Evolutionary conservation across 2,329 filamentous ascomycete species (phyloP).

Genomic region (Cryphonectria parasitica): DNA sequence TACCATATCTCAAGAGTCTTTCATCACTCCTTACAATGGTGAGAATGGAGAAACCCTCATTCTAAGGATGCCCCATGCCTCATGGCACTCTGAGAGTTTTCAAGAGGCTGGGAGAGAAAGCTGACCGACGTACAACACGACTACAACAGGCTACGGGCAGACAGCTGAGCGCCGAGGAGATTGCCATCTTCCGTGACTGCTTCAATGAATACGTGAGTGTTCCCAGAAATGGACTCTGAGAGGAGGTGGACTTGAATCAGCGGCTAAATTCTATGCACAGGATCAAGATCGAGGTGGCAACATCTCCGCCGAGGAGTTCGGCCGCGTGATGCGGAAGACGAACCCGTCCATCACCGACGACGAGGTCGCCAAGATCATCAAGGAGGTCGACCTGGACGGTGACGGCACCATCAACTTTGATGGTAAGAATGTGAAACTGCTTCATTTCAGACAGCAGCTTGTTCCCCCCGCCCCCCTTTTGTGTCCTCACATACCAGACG

Average conservation of each 20-base stretch:
- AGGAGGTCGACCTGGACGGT: constrained; percentile 44
- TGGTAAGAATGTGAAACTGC: constrained; percentile 32
- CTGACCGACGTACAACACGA: neutral
- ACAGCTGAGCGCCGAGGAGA: constrained; percentile 27
- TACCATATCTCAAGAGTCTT: neutral
- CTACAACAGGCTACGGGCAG: constrained; percentile 16
- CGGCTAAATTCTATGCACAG: neutral
- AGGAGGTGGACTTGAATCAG: no score
- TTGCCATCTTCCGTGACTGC: constrained; percentile 29
- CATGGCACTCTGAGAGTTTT: neutral
- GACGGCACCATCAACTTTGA: constrained; percentile 46
- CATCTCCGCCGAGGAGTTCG: constrained; percentile 44
- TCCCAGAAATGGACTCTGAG: no score
- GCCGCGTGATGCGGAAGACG: constrained; percentile 42
- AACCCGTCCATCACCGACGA: constrained; percentile 36
- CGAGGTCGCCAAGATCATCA: constrained; percentile 44
- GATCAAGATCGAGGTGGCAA: constrained; percentile 35
- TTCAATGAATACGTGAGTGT: constrained; percentile 29
- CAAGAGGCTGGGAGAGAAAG: neutral
- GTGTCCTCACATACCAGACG: neutral
- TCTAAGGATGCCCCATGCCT: neutral
- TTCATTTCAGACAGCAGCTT: neutral
- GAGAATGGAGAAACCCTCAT: neutral
- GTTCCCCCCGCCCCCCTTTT: no score
- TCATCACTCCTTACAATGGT: neutral